Conservation (phyloP, 805 yeast genomes). For the Ogataea glucozyma region DNA sequence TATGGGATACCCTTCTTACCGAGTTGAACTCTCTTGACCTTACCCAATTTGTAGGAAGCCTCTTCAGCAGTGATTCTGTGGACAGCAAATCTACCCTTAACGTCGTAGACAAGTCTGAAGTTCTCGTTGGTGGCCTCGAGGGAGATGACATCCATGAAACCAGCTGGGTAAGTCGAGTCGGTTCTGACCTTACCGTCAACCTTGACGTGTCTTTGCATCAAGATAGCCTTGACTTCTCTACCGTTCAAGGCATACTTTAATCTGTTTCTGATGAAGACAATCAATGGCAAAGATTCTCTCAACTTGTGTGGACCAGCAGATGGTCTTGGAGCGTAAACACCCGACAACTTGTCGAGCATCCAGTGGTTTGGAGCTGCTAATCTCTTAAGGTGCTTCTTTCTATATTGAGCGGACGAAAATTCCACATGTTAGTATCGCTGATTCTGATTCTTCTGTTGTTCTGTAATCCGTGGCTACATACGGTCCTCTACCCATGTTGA, state of each 20-base stretch:
- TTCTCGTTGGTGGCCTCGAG: slow-evolving; percentile 98
- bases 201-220: slow-evolving; percentile 97
- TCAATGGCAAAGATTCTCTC: slow-evolving; percentile 96
- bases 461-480: slow-evolving; percentile 38
- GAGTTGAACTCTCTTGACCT: slow-evolving; percentile 96
- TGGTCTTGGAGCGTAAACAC: slow-evolving; percentile 99
- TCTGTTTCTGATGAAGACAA: slow-evolving; percentile 97
- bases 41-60: slow-evolving; percentile 96
- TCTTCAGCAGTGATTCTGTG: slow-evolving; percentile 99
- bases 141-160: slow-evolving; percentile 98
- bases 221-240: slow-evolving; percentile 97
- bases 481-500: slow-evolving; percentile 80
- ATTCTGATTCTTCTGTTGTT: not conserved
- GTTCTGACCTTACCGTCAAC: slow-evolving; percentile 99
- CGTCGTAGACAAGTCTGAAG: slow-evolving; percentile 98
- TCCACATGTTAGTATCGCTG: slow-evolving; percentile 2
- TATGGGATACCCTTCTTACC: slow-evolving; percentile 99
- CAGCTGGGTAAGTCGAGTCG: slow-evolving; percentile 98
- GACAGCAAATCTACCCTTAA: slow-evolving; percentile 98
- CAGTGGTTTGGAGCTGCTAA: slow-evolving; percentile 99
- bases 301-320: slow-evolving; percentile 99
- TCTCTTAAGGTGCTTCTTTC: slow-evolving; percentile 99
- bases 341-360: slow-evolving; percentile 99
- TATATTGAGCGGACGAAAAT: slow-evolving; percentile 32
- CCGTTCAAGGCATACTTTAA: slow-evolving; percentile 98